A percentile compares a stretch with the other conserved stretches of the same genome.
These are phyloP conservation scores for Micractinium sp. DNA, from an alignment of 139 green algal species.

Conservation along the genomic window DNA sequence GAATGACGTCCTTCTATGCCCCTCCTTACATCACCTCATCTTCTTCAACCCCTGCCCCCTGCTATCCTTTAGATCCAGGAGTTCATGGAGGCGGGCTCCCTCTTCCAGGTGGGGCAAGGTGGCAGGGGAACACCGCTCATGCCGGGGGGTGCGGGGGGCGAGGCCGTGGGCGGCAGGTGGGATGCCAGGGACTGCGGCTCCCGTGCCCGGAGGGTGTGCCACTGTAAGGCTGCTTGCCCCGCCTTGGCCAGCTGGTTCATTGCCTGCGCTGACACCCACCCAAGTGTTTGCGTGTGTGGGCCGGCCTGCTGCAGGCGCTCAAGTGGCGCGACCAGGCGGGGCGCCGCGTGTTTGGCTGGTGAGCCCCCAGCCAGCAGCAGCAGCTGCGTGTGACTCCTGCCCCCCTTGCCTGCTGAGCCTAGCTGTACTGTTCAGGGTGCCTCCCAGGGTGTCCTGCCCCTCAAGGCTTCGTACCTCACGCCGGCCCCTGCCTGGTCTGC, in stretches of 20 bases:
- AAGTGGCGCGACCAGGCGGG: constrained; percentile 30
- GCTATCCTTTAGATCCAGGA: constrained; percentile 28
- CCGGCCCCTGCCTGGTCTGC: neutral
- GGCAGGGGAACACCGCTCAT: neutral
- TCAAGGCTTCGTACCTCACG: no score
- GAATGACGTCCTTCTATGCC: neutral
- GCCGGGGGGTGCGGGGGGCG: neutral
- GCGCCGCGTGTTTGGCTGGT: constrained; percentile 41
- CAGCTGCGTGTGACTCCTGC: neutral
- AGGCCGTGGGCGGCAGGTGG: no score
- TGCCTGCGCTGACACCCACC: no score
- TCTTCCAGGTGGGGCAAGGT: neutral
- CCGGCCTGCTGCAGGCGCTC: constrained; percentile 1
- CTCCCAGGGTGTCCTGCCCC: neutral
- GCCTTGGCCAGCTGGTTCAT: no score
- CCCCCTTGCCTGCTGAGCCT: neutral
- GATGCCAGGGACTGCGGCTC: no score
- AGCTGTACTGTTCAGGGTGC: neutral
- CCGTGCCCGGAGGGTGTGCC: no score
- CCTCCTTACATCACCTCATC: neutral
- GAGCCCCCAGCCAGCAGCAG: neutral
- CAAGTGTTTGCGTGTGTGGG: no score
- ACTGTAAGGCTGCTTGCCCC: no score
- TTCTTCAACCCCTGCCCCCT: neutral
- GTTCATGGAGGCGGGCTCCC: constrained; percentile 38